These are phyloP conservation scores for Yamadazyma mexicana DNA, from an alignment of 1,139 yeast species.

Conservation along the genomic window DNA sequence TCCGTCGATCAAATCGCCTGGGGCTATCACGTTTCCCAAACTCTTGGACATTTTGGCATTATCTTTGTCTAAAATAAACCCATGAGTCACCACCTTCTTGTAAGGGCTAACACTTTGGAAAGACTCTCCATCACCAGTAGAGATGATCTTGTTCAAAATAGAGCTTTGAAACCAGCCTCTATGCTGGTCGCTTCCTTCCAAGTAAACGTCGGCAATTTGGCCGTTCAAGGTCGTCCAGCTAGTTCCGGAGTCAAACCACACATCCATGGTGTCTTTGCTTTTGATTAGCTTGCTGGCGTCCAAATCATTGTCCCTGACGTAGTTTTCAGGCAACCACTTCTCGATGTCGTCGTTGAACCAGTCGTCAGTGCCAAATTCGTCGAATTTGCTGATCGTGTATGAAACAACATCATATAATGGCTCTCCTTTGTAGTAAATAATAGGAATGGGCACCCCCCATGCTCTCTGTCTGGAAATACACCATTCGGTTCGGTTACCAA, in stretches of 20 bases:
- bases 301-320: slow-evolving; percentile 14
- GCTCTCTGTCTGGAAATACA: slow-evolving; percentile 93
- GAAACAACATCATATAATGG: slow-evolving; percentile 59
- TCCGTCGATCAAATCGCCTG: slow-evolving; percentile 68
- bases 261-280: slow-evolving; percentile 94
- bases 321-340: slow-evolving; percentile 68
- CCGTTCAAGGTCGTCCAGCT: slow-evolving; percentile 75
- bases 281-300: slow-evolving; percentile 49
- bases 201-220: slow-evolving; percentile 66
- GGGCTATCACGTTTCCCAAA: slow-evolving; percentile 77
- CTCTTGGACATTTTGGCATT: slow-evolving; percentile 95
- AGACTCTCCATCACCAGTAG: slow-evolving; percentile 33
- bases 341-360: slow-evolving; percentile 71
- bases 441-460: slow-evolving; percentile 99
- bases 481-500: slow-evolving; percentile 87
- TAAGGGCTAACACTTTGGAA: slow-evolving; percentile 66
- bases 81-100: slow-evolving; percentile 81
- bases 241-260: slow-evolving; percentile 98
- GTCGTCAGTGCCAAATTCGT: slow-evolving; percentile 64
- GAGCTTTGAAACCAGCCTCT: slow-evolving; percentile 99
- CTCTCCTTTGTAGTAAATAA: slow-evolving; percentile 60
- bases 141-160: slow-evolving; percentile 71
- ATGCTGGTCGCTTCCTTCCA: slow-evolving; percentile 97
- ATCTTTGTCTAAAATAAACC: slow-evolving; percentile 83
- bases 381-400: slow-evolving; percentile 53